Evolutionary conservation across 129 eudicot species (phyloP).

Genomic region (Apium graveolens): DNA sequence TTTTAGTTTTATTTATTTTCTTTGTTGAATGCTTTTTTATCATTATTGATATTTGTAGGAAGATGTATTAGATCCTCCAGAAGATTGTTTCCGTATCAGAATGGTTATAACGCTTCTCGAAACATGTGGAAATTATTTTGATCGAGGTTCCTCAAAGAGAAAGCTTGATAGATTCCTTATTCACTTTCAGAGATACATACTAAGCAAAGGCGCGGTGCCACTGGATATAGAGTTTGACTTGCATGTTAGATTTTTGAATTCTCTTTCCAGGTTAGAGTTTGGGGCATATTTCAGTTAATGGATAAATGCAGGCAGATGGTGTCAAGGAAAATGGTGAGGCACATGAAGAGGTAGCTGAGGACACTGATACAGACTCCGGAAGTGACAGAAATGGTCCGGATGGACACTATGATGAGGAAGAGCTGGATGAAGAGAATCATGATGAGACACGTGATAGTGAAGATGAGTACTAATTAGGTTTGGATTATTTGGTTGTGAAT

Average conservation of each 20-base stretch:
- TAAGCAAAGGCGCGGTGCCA: no score
- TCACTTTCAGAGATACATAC: no score
- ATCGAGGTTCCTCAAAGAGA: no score
- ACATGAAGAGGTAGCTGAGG: constrained; percentile 55
- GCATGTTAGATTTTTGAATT: constrained; percentile 50
- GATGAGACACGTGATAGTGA: constrained; percentile 47
- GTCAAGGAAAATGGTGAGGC: constrained; percentile 61
- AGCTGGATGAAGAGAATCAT: constrained; percentile 49
- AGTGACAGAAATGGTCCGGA: constrained; percentile 62
- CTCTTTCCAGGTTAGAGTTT: constrained; percentile 10
- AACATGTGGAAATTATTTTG: no score
- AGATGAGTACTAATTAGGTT: no score
- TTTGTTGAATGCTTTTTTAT: no score
- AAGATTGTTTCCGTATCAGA: no score
- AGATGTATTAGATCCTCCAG: no score
- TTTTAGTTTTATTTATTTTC: no score
- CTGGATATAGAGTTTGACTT: constrained; percentile 92
- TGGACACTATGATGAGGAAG: constrained; percentile 62
- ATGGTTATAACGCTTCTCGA: no score
- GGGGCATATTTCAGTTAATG: constrained; percentile 40
- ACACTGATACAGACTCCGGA: constrained; percentile 70
- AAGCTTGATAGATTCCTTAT: no score
- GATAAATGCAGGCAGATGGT: constrained; percentile 51
- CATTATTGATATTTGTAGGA: no score
- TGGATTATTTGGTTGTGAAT: neutral